Conservation (phyloP, 169 alveolate species). For the Amoebophrya sp. region DNA sequence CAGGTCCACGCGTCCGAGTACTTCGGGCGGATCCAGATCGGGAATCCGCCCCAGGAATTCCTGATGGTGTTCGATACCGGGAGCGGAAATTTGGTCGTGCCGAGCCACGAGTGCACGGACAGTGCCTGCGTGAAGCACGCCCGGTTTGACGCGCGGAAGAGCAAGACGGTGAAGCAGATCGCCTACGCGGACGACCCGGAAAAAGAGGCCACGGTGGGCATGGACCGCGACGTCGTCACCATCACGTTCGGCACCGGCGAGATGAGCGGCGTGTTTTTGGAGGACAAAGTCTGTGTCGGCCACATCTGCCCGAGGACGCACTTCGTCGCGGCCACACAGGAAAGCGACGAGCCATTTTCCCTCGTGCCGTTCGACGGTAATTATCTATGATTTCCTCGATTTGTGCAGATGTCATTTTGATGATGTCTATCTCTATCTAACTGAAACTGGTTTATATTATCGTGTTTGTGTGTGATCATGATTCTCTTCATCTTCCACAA, state of each 20-base stretch:
- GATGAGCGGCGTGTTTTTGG: neutral
- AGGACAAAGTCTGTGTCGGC: neutral
- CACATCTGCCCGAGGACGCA: neutral
- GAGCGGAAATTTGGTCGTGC: neutral
- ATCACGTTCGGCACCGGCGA: neutral
- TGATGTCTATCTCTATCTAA: too few species aligned
- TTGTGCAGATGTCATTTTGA: too few species aligned
- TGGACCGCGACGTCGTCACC: neutral
- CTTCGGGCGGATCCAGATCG: neutral
- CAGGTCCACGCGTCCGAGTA: neutral
- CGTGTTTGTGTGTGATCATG: too few species aligned
- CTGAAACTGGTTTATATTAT: too few species aligned
- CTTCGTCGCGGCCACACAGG: neutral
- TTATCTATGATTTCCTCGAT: too few species aligned
- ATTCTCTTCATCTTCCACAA: too few species aligned
- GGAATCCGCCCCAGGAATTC: neutral
- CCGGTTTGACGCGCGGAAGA: neutral
- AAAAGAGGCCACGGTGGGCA: neutral
- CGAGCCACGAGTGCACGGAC: neutral
- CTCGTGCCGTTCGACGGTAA: neutral
- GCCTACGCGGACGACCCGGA: neutral
- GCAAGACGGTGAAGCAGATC: neutral
- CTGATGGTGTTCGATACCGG: neutral
- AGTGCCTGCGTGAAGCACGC: neutral
- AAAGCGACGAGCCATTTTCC: neutral